Evolutionary conservation across 2,329 filamentous ascomycete species (phyloP).

Genomic region (Aspergillus sp.): DNA sequence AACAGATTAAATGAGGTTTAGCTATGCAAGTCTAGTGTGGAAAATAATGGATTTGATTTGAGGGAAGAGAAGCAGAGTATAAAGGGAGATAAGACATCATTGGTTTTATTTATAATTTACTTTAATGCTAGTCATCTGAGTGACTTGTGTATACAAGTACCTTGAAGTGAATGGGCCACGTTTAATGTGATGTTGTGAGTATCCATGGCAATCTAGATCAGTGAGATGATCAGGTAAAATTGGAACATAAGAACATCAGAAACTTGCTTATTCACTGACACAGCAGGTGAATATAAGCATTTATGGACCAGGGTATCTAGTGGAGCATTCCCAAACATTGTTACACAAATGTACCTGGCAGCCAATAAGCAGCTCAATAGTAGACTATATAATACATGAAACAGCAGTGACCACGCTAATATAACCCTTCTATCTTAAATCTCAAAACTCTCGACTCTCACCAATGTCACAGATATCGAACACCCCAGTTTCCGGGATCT

Average conservation of each 20-base stretch:
- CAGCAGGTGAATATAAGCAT: not conserved
- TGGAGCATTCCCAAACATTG: not conserved
- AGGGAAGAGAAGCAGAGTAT: not conserved
- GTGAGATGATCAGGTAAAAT: not conserved
- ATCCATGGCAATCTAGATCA: not conserved
- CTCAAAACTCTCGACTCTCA: slow-evolving; percentile 73
- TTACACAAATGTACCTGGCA: not conserved
- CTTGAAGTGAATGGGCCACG: not conserved
- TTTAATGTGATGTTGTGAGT: not conserved
- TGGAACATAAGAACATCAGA: not conserved
- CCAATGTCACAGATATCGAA: slow-evolving; percentile 86
- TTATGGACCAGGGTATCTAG: not conserved
- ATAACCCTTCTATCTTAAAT: not conserved
- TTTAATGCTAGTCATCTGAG: too few species aligned
- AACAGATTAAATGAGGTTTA: not conserved
- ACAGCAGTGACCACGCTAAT: not conserved
- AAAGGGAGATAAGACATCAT: too few species aligned
- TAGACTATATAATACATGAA: not conserved
- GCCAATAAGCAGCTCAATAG: not conserved
- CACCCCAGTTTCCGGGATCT: slow-evolving; percentile 67
- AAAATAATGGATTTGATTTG: not conserved
- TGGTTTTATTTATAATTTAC: not conserved
- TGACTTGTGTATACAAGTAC: not conserved
- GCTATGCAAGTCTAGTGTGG: not conserved
- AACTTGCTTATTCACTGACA: not conserved